phyloP scores from a whole-genome alignment of 306 rosid species.

The Inga oerstediana region DNA sequence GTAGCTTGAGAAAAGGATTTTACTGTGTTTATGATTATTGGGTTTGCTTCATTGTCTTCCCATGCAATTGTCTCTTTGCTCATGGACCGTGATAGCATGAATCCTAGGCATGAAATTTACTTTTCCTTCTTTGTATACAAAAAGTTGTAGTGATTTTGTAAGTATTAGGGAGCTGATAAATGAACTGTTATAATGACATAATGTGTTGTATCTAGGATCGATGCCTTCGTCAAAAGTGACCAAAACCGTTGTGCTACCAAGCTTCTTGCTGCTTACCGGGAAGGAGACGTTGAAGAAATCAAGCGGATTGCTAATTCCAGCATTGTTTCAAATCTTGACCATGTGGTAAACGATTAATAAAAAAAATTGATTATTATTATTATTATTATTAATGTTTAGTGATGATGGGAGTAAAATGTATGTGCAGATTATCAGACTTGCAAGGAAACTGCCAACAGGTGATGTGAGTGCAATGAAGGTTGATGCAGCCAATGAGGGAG shows the following conservation, averaged over 20 bases:
- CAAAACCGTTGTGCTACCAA: conserved; percentile 78
- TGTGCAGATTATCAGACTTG: conserved; percentile 82
- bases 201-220: conserved; percentile 55
- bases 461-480: conserved; percentile 67
- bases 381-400: background rate
- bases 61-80: too few relatives aligned
- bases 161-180: conserved; percentile 21
- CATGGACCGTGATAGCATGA: background rate
- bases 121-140: background rate
- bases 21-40: too few relatives aligned
- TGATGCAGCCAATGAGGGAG: conserved; percentile 47
- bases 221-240: conserved; percentile 80
- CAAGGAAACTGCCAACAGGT: conserved; percentile 89
- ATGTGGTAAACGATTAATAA: conserved; percentile 55
- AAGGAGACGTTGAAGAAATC: conserved; percentile 87
- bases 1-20: background rate
- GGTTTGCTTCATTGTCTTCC: too few relatives aligned
- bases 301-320: conserved; percentile 73
- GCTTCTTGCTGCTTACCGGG: conserved; percentile 77
- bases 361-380: background rate
- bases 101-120: background rate
- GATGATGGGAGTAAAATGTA: conserved; percentile 20
- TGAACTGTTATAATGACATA: conserved; percentile 16
- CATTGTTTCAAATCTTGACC: conserved; percentile 76
- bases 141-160: background rate